These are phyloP conservation scores for Chlamydomonas eustigma DNA, from an alignment of 139 green algal genomes.

Conservation along the genomic window DNA sequence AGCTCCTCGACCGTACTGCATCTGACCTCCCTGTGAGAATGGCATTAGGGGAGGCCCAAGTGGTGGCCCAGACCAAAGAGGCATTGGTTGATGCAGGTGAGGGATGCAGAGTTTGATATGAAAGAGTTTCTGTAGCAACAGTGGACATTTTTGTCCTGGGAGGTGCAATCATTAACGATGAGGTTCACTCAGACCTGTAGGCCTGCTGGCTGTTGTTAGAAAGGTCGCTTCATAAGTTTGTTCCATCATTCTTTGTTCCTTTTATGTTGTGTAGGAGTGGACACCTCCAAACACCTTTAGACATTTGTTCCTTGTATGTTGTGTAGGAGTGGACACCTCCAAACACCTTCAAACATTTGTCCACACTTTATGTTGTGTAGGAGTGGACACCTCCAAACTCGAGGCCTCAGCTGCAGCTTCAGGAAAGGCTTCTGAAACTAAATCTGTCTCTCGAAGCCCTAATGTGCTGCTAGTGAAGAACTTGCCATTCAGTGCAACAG, in stretches of 20 bases:
- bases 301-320: background rate
- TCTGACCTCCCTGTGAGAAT: constrained; percentile 74
- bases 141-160: too few species aligned
- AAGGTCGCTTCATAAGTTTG: too few species aligned
- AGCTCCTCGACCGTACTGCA: constrained; percentile 75
- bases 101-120: too few species aligned
- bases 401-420: constrained; percentile 67
- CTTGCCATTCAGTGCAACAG: constrained; percentile 71
- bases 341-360: too few species aligned
- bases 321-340: too few species aligned
- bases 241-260: background rate
- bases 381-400: constrained; percentile 69
- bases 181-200: too few species aligned
- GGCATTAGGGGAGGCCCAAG: constrained; percentile 91
- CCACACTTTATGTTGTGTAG: constrained; percentile 15
- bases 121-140: too few species aligned
- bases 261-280: constrained; percentile 36
- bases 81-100: constrained; percentile 60
- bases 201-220: too few species aligned
- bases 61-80: constrained; percentile 89
- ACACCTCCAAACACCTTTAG: too few species aligned
- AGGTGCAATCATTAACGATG: too few species aligned
- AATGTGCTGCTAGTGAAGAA: constrained; percentile 93
- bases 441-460: constrained; percentile 54
- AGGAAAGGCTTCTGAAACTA: constrained; percentile 40